phyloP scores from a whole-genome alignment of 2,329 filamentous ascomycete species.

The Cephalotrichum gorgonifer region DNA sequence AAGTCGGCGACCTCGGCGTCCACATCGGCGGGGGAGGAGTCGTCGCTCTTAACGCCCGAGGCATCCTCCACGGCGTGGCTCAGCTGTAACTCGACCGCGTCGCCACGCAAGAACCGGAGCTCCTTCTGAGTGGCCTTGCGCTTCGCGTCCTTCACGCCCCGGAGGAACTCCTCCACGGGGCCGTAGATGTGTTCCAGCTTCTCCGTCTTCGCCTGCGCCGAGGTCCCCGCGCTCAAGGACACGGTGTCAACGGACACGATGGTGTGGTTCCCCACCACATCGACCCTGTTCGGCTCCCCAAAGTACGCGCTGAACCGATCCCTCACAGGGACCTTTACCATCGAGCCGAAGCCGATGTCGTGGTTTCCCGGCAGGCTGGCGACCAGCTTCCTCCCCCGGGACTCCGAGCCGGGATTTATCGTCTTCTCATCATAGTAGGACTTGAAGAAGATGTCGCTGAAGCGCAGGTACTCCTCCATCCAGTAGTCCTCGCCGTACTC shows the following conservation, averaged over 20 bases:
- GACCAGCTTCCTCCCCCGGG: conserved; percentile 61
- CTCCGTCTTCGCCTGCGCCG: conserved; percentile 36
- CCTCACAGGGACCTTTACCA: conserved; percentile 70
- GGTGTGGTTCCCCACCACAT: conserved; percentile 88
- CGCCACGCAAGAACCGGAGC: conserved; percentile 52
- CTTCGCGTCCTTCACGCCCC: conserved; percentile 54
- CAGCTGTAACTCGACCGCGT: conserved; percentile 43
- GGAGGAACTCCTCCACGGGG: conserved; percentile 67
- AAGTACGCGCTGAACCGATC: conserved; percentile 82
- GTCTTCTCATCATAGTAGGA: conserved; percentile 43
- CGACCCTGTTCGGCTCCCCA: conserved; percentile 81
- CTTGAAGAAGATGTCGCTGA: conserved; percentile 70
- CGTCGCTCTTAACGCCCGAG: conserved; percentile 20
- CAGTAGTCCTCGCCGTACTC: conserved; percentile 76
- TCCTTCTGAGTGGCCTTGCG: conserved; percentile 59
- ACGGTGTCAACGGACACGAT: conserved; percentile 87
- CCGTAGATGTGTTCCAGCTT: conserved; percentile 58
- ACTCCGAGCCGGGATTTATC: background rate
- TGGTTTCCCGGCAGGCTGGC: conserved; percentile 88
- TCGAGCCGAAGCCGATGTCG: conserved; percentile 81
- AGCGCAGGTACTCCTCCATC: conserved; percentile 77
- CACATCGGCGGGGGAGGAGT: background rate
- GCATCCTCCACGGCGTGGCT: conserved; percentile 42
- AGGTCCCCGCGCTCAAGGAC: conserved; percentile 66
- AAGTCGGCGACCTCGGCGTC: conserved; percentile 42